A percentile compares a stretch with the other conserved stretches of the same genome.
These are phyloP conservation scores for Schizosaccharomyces lindneri DNA, from an alignment of 805 yeast genomes.

Conservation along the genomic window DNA sequence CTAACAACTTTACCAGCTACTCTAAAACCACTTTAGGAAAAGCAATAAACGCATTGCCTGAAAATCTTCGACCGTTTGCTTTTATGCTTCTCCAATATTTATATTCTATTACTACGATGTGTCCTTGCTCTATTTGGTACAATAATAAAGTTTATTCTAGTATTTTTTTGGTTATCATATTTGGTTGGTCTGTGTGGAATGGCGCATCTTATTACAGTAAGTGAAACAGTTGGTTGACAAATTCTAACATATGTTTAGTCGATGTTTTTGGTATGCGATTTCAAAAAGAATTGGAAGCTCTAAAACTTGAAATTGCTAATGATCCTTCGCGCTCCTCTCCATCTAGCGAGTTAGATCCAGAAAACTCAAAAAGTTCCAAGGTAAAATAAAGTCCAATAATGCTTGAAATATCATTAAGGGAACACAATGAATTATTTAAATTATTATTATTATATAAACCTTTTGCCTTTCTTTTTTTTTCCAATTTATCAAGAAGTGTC, in stretches of 20 bases:
- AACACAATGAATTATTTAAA: too few species aligned
- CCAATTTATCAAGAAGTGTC: too few species aligned
- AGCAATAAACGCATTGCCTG: constrained; percentile 61
- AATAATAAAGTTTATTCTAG: constrained; percentile 40
- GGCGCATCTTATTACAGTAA: constrained; percentile 68
- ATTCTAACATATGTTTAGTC: constrained; percentile 13
- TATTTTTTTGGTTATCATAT: constrained; percentile 43
- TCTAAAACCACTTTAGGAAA: constrained; percentile 39
- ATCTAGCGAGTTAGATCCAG: not conserved
- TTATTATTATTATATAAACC: too few species aligned
- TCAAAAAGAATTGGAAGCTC: constrained; percentile 55
- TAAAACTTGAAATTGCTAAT: constrained; percentile 45
- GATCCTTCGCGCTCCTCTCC: constrained; percentile 4
- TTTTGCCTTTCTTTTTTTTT: too few species aligned
- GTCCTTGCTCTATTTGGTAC: constrained; percentile 75
- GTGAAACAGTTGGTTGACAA: not conserved
- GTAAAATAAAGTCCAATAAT: too few species aligned
- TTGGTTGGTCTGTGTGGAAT: constrained; percentile 57
- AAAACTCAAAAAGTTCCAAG: too few species aligned
- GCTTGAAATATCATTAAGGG: too few species aligned
- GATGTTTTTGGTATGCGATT: constrained; percentile 78
- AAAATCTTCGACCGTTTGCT: constrained; percentile 63
- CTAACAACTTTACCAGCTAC: constrained; percentile 11
- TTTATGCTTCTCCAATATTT: constrained; percentile 69
- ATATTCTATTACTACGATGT: constrained; percentile 71